phyloP scores from a whole-genome alignment of 768 basidiomycete genomes.

The Rhizopogon salebrosus region DNA sequence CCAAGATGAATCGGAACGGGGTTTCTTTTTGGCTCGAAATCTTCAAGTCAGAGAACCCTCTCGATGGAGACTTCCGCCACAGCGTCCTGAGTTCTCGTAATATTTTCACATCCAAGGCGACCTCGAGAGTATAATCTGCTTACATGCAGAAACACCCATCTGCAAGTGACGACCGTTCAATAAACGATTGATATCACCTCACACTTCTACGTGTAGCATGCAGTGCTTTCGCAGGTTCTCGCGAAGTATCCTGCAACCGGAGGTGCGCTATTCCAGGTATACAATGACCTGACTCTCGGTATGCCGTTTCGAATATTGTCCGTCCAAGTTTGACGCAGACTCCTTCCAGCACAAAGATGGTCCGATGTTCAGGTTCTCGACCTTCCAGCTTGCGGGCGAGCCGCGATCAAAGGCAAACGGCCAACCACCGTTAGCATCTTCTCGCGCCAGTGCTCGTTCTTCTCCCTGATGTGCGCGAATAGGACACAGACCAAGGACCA shows the following conservation, averaged over 20 bases:
- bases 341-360: constrained; percentile 65
- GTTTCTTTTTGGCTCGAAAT: too few relatives aligned
- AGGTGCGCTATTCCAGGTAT: constrained; percentile 64
- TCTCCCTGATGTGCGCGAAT: background rate
- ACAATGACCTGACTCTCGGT: constrained; percentile 71
- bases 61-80: background rate
- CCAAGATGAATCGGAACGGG: constrained; percentile 1
- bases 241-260: constrained; percentile 59
- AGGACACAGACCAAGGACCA: constrained; percentile 38
- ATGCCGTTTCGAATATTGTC: background rate
- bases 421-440: constrained; percentile 40
- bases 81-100: background rate
- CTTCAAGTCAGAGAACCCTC: background rate
- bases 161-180: background rate
- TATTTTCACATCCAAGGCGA: background rate
- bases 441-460: constrained; percentile 4
- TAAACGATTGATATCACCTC: background rate
- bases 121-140: background rate
- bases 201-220: constrained; percentile 30
- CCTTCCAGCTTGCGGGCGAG: constrained; percentile 46
- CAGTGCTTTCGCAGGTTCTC: constrained; percentile 41
- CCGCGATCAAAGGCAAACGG: constrained; percentile 54
- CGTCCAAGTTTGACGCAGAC: background rate
- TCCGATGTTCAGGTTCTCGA: constrained; percentile 57
- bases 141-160: constrained; percentile 1